phyloP scores from a whole-genome alignment of 805 yeast species.

The Yueomyces sp. region DNA sequence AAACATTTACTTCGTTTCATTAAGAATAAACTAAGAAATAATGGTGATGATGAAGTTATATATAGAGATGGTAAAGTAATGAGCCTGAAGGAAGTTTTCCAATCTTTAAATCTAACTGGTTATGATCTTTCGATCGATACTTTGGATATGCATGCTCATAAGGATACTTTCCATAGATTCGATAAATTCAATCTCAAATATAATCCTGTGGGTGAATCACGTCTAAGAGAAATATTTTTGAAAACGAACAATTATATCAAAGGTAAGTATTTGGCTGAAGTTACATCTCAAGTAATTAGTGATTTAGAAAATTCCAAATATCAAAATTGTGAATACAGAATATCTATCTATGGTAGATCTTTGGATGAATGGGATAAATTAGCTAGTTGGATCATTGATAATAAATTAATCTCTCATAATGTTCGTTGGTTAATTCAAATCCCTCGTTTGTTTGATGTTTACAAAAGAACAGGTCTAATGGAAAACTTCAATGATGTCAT shows the following conservation, averaged over 20 bases:
- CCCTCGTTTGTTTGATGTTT: constrained; percentile 85
- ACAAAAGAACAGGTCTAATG: constrained; percentile 64
- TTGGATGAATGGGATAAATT: constrained; percentile 88
- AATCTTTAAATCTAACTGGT: constrained; percentile 81
- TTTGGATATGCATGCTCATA: constrained; percentile 98
- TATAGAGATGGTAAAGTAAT: constrained; percentile 83
- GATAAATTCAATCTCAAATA: constrained; percentile 95
- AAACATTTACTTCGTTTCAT: constrained; percentile 90
- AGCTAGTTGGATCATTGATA: constrained; percentile 91
- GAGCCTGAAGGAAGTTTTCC: constrained; percentile 79
- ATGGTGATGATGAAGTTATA: constrained; percentile 81
- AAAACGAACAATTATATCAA: constrained; percentile 89
- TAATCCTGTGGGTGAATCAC: constrained; percentile 96
- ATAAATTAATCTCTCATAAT: constrained; percentile 80
- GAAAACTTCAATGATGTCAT: constrained; percentile 62
- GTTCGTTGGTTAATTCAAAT: constrained; percentile 96
- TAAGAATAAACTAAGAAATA: constrained; percentile 82
- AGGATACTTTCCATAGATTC: constrained; percentile 94
- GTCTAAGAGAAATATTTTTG: constrained; percentile 88
- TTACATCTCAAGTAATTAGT: constrained; percentile 84
- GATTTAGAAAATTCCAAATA: constrained; percentile 92
- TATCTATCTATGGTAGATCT: constrained; percentile 86
- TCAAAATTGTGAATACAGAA: constrained; percentile 94
- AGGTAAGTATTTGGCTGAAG: constrained; percentile 84
- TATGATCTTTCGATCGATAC: constrained; percentile 94